Conservation (phyloP, 2,329 filamentous ascomycete genomes). For the Xylariaceae sp. region DNA sequence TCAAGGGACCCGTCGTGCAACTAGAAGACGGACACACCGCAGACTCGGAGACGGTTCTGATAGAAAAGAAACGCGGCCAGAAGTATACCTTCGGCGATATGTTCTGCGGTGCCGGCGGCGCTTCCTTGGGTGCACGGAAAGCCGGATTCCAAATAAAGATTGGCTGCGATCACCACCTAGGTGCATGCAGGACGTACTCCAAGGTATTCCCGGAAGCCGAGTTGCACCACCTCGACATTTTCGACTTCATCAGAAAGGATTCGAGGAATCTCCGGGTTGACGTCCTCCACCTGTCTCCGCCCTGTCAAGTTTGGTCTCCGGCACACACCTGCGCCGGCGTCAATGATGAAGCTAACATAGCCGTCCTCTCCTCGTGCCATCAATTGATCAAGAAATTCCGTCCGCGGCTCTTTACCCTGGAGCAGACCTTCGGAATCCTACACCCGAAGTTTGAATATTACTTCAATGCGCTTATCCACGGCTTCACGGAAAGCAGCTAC, state of each 20-base stretch:
- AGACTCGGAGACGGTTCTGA: slow-evolving; percentile 12
- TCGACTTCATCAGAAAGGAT: slow-evolving; percentile 44
- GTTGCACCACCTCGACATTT: slow-evolving; percentile 46
- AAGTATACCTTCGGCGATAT: slow-evolving; percentile 57
- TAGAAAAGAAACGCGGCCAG: slow-evolving; percentile 28
- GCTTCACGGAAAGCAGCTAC: slow-evolving; percentile 63
- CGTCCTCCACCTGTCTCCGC: slow-evolving; percentile 69
- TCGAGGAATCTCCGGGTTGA: slow-evolving; percentile 52
- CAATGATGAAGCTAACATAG: slow-evolving; percentile 65
- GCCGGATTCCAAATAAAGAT: slow-evolving; percentile 55
- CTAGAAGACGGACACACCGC: slow-evolving; percentile 17
- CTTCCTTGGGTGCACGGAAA: slow-evolving; percentile 48
- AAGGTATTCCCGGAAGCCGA: slow-evolving; percentile 53
- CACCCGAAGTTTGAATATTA: slow-evolving; percentile 49
- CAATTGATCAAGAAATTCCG: slow-evolving; percentile 53
- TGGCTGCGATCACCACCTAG: slow-evolving; percentile 58
- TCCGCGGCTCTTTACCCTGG: slow-evolving; percentile 70
- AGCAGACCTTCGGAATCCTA: slow-evolving; percentile 70
- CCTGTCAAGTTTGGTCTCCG: slow-evolving; percentile 72
- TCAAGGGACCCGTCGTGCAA: slow-evolving; percentile 13
- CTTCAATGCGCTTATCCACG: slow-evolving; percentile 57
- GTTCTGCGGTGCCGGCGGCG: slow-evolving; percentile 60
- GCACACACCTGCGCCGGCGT: slow-evolving; percentile 59
- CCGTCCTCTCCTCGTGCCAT: slow-evolving; percentile 51
- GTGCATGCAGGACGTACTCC: slow-evolving; percentile 55